A percentile compares a stretch with the other conserved stretches of the same genome.
Evolutionary conservation across 1,139 yeast species (phyloP).

Genomic region (Barnettozyma hawaiiensis): DNA sequence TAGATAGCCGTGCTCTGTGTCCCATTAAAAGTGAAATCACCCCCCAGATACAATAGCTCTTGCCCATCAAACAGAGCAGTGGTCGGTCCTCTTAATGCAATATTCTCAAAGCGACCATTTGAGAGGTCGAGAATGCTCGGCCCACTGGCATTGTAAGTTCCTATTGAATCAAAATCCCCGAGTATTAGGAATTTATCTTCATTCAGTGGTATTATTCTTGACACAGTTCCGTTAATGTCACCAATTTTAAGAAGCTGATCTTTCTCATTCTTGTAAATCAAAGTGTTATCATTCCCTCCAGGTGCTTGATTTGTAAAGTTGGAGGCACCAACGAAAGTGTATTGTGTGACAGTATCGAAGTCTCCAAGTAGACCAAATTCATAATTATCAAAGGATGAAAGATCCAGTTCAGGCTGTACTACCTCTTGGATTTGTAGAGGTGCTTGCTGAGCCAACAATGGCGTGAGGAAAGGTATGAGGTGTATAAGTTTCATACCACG

Average conservation of each 20-base stretch:
- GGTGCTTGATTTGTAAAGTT: constrained; percentile 30
- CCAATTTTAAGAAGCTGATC: constrained; percentile 19
- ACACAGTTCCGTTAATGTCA: constrained; percentile 23
- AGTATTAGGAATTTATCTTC: constrained; percentile 36
- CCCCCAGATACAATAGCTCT: constrained; percentile 70
- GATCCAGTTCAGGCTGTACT: constrained; percentile 19
- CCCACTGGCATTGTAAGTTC: constrained; percentile 36
- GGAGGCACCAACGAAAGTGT: constrained; percentile 48
- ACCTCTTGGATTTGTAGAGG: constrained; percentile 14
- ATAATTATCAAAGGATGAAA: constrained; percentile 31
- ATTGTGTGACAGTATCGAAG: constrained; percentile 55
- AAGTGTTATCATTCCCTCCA: constrained; percentile 18
- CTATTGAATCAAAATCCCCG: constrained; percentile 42
- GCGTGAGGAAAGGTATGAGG: constrained; percentile 4
- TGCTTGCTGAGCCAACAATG: constrained; percentile 7
- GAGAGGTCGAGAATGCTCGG: constrained; percentile 54
- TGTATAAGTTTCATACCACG: constrained; percentile 5
- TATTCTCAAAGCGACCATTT: constrained; percentile 35
- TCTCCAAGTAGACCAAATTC: constrained; percentile 60
- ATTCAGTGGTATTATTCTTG: constrained; percentile 27
- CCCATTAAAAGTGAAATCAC: constrained; percentile 53
- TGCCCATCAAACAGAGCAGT: constrained; percentile 47
- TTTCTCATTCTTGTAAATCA: constrained; percentile 24
- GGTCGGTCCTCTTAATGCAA: constrained; percentile 45
- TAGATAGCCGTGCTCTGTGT: constrained; percentile 65